Base-by-base conservation (phyloP, 2,329 filamentous ascomycete genomes). In the Neobulgaria alba region DNA sequence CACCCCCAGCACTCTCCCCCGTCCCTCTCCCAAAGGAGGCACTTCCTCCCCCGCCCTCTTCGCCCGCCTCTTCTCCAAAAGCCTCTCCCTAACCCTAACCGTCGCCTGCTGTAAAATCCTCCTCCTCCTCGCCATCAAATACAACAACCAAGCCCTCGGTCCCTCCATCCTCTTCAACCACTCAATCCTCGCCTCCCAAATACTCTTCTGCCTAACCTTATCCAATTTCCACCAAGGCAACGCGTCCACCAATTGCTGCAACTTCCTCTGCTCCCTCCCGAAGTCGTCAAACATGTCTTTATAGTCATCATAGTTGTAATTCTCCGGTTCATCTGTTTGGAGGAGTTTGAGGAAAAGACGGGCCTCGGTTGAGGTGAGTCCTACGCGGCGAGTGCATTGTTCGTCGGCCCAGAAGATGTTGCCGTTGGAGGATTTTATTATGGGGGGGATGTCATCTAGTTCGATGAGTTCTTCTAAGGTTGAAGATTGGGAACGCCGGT, bases 401-500 rank as follows among this genome's bases (percentile, higher is more conserved):
- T 53, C 48, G 29, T 53, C 52, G 1, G 50, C 52, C 52, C 48
- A 53, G 38, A 54, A 53, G 21, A 53, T 43, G 20, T 54, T 52
- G 3, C 52, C 52, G 20, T 54, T 50, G 3, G 39, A 29, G 9
- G 46, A 51, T 23, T 54, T 53, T 14, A 53, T 53, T 17, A 54
- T 51, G 5, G 50, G 47, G 2, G 50, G 52, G 10, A 53, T 50
- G 16, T 48, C 49, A 39, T 54, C 51, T 12, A 49, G 38, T 26
- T 47, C 31, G 16, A 51, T 45, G 15, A 43, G 38, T 31, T 49
- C 42, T n/a, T n/a, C n/a, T n/a, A n/a, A n/a, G 4, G 41, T 18
- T 1, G 46, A 40, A 16, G 10, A 23, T 10, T 42, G 37, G 10
- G 40, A 17, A 7, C 35, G 42, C n/a, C 36, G 36, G 7, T 26